Base-by-base conservation (phyloP, 2,329 filamentous ascomycete species). In the Kalaharituber pfeilii region DNA sequence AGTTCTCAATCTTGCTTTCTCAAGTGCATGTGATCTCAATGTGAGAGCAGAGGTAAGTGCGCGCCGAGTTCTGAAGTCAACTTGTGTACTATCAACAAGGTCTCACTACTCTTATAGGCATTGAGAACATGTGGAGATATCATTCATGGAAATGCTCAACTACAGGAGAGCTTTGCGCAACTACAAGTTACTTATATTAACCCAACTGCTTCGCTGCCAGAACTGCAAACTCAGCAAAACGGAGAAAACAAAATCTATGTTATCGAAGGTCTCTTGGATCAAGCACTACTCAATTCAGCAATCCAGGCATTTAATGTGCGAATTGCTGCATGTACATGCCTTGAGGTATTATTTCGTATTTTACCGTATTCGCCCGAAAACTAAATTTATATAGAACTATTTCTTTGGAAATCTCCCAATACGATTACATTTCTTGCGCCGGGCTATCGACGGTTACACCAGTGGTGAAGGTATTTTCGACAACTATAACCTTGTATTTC, bases 141-240 rank as follows among this genome's bases (percentile, higher is more conserved):
- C 63, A 94, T 98, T 62, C 78, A 82, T 59, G 84, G 80, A 42
- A 94, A 94, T 65, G 67, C 80, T 24, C 73, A 73, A 4, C 73
- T 96, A 7, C 91, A 98, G 67, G 87, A 95, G 69, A 78, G 75
- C 49, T 96, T 98, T 66, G 89, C 87, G 3, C 84, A 91, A 64
- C 75, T 94, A 44, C 83, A 86, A 63, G 86, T 96, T 2, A 79
- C 26, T 75, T 81, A 8, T 65, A 78, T 49, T 70, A 73, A 66
- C 47, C 61, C 65, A 8, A 62, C 61, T 50, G 65, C 42, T 36
- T 63, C 52, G 59, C 62, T 60, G 54, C 69, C 25, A 20, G 42
- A 71, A 56, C 72, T 69, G 28, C 69, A 72, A 47, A 63, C 66
- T 22, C 62, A 66, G 42, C 70, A 66, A 57, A 62, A 68, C 3